A percentile compares a stretch with the other conserved stretches of the same genome.
phyloP scores from a whole-genome alignment of 768 basidiomycete genomes.

The Tephrocybe sp. region DNA sequence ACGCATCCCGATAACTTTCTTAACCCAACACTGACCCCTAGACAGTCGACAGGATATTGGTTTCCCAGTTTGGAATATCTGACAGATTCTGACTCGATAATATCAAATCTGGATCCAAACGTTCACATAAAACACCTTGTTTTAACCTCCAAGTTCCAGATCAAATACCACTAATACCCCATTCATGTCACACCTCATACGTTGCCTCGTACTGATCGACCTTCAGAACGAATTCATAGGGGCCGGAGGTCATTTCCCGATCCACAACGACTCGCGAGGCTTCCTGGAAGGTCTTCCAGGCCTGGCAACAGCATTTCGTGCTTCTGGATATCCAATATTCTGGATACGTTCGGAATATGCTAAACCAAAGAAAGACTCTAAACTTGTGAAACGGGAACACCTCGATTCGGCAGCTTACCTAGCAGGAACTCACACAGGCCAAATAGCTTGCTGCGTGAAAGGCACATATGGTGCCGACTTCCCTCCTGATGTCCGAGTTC shows the following conservation, averaged over 20 bases:
- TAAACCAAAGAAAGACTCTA: neutral
- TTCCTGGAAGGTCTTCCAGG: constrained; percentile 17
- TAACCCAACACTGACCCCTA: neutral
- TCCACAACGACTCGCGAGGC: constrained; percentile 15
- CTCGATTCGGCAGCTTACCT: constrained; percentile 11
- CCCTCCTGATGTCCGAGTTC: constrained; percentile 11
- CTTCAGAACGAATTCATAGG: constrained; percentile 27
- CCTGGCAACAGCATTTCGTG: constrained; percentile 15
- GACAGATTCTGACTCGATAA: too few relatives aligned
- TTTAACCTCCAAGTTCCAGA: too few relatives aligned
- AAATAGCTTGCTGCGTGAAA: constrained; percentile 21
- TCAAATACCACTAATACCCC: neutral
- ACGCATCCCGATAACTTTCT: too few relatives aligned
- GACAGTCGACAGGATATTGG: too few relatives aligned
- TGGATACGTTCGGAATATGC: constrained; percentile 24
- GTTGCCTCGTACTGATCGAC: constrained; percentile 24
- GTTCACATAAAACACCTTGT: too few relatives aligned
- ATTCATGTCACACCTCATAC: constrained; percentile 2
- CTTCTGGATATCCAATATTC: constrained; percentile 13
- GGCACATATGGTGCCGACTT: constrained; percentile 19
- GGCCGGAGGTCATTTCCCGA: constrained; percentile 18
- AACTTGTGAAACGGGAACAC: neutral
- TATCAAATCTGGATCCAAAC: too few relatives aligned
- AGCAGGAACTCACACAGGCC: constrained; percentile 21
- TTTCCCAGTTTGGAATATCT: too few relatives aligned